Evolutionary conservation across 2,329 filamentous ascomycete species (phyloP), one percentile per base, ranked within the genome.

Genomic region (Alternaria tenuissima): DNA sequence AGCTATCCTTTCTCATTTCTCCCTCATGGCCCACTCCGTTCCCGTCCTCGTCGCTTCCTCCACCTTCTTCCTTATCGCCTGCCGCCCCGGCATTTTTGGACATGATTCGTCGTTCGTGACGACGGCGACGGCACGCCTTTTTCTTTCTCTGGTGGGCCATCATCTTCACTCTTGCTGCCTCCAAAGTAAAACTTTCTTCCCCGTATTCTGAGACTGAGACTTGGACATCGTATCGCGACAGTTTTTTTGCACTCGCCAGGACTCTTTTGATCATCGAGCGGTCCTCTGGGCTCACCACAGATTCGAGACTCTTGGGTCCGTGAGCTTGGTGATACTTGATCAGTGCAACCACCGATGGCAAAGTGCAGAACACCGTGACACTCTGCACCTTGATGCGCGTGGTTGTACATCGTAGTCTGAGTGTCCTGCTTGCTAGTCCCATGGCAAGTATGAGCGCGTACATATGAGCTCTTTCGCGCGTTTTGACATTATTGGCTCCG

Each of bases 401-500:
- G 32, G 47, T 39, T 28, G 47, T 51, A 39, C 47, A 51, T 58
- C 41, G 44, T 56, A 32, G 59, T 52, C 53, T 64, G 49, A 64
- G 12, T 55, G 62, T 64, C 47, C 53, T 52, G 5, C 56, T 53
- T 26, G 62, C 53, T 38, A 62, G 53, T 38, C 56, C 56, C 49
- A 59, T 57, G 36, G 62, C 56, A 59, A 47, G 51, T 54, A 62
- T 22, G 26, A 64, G 26, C 28, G 55, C 62, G 55, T 59, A 59
- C 53, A 64, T 62, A 34, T 55, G 49, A 59, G 59, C 53, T 64
- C 53, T 62, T 61, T 64, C 49, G 42, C 34, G 38, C 30, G 59
- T 62, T 41, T 53, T 57, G 53, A 64, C 49, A 22, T 62, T 62
- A 30, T 57, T 41, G 46, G 55, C 44, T 61, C 48, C 11, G 53